Base-by-base conservation (phyloP, 2,329 filamentous ascomycete species). In the Sporothrix pseudoabietina region DNA sequence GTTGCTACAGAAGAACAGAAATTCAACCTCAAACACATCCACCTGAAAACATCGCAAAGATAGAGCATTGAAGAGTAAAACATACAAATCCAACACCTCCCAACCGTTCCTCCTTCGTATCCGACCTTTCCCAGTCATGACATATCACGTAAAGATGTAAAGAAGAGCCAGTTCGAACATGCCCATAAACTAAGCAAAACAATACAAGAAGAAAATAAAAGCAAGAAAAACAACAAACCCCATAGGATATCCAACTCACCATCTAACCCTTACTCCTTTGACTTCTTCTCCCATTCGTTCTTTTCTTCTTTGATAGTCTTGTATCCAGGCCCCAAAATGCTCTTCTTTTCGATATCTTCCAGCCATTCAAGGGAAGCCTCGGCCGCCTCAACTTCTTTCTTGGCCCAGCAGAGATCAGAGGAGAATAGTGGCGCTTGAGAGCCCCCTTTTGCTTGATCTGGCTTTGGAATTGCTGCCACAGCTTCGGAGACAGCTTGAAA, bases 141-240 rank as follows among this genome's bases (percentile, higher is more conserved):
- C 61, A 66, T 47, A 66, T 66, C 30, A 47, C 30, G 61, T 47
- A 47, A 47, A 41, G 61, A 66, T 47, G 61, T 12, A 66, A 66
- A 30, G n/a, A 65, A 44, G 35, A 47, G 39, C 39, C n/a, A 30
- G 47, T 66, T 3, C n/a, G 47, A 30, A 66, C 12, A 30, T 66
- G 39, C 22, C 2, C 22, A 9, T 14, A 49, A 52, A 35, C 16
- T 19, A 32, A 39, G 65, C 22, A 54, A 65, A 70, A 70, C 44
- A 35, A 26, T 26, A 26, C 26, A 26, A 26, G 26, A 54, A 69
- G 52, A 54, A 3, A 68, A 39, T 14, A 8, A 61, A 61, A 16
- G 19, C 26, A 35, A 35, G 0, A n/a, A n/a, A 61, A 14, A 35
- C 57, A 14, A 61, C 16, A 61, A 68, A 44, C 49, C 14, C 65